phyloP scores from a whole-genome alignment of 768 basidiomycete species.

The Imleria badia region DNA sequence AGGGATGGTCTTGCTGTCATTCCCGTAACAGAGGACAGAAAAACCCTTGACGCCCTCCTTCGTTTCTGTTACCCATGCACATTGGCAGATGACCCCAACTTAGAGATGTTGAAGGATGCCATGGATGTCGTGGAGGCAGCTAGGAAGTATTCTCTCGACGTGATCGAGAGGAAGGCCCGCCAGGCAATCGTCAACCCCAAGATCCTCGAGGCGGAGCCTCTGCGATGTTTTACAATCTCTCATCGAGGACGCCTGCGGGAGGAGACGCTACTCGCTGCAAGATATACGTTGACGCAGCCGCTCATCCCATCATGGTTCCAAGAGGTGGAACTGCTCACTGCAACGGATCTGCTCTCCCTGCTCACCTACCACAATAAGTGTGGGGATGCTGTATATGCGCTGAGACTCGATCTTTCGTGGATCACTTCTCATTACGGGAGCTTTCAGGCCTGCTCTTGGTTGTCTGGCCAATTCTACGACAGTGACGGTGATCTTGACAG shows the following conservation, averaged over 20 bases:
- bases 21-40: conserved; percentile 18
- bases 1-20: conserved; percentile 20
- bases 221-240: neutral
- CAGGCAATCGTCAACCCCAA: no score
- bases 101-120: neutral
- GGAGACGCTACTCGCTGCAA: neutral
- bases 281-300: no score
- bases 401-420: no score
- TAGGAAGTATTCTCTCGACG: neutral
- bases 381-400: no score
- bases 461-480: no score
- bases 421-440: no score
- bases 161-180: no score
- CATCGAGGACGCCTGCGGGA: neutral
- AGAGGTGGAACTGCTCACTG: conserved; percentile 28
- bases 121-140: neutral
- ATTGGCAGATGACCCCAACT: neutral
- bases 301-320: no score
- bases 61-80: conserved; percentile 26
- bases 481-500: no score
- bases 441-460: no score
- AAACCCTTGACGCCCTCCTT: conserved; percentile 22
- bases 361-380: conserved; percentile 22
- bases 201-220: neutral
- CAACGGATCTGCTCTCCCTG: conserved; percentile 23